Percentiles rank a stretch among this genome's conserved stretches.
Conservation (phyloP, 257 asterid species). For the Ballota nigra region DNA sequence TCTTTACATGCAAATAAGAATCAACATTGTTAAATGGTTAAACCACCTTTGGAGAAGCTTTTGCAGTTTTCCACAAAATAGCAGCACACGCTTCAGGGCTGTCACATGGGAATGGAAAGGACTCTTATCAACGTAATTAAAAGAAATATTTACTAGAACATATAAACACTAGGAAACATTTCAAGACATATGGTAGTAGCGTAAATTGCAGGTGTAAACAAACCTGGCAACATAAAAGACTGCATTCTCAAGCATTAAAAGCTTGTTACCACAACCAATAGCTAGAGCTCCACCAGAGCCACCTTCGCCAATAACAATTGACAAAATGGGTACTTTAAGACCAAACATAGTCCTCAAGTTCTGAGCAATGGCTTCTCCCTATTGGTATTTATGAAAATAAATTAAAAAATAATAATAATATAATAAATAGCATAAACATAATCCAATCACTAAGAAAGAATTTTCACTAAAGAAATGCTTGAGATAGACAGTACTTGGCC, state of each 20-base stretch:
- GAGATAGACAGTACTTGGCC: constrained; percentile 61
- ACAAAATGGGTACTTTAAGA: constrained; percentile 85
- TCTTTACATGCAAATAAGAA: constrained; percentile 14
- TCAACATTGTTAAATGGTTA: constrained; percentile 13
- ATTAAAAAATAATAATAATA: constrained; percentile 11
- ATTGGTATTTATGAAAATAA: constrained; percentile 6
- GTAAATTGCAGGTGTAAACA: constrained; percentile 16
- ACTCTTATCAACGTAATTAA: background rate
- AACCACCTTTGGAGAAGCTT: constrained; percentile 82
- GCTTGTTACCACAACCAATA: constrained; percentile 92
- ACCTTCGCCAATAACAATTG: constrained; percentile 96
- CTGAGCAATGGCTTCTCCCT: constrained; percentile 98
- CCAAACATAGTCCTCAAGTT: constrained; percentile 98
- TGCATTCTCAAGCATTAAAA: constrained; percentile 95
- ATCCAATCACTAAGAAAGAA: constrained; percentile 13
- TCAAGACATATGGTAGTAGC: constrained; percentile 3
- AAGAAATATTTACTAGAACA: constrained; percentile 14
- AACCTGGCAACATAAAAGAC: constrained; percentile 99
- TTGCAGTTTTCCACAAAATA: constrained; percentile 81
- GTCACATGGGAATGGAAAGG: constrained; percentile 36
- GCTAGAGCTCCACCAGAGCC: constrained; percentile 99
- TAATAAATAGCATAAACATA: background rate
- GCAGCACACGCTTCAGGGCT: constrained; percentile 99
- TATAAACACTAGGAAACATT: background rate
- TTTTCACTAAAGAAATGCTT: constrained; percentile 14